Conservation (phyloP, 768 basidiomycete genomes). For the Suillus tomentosus region DNA sequence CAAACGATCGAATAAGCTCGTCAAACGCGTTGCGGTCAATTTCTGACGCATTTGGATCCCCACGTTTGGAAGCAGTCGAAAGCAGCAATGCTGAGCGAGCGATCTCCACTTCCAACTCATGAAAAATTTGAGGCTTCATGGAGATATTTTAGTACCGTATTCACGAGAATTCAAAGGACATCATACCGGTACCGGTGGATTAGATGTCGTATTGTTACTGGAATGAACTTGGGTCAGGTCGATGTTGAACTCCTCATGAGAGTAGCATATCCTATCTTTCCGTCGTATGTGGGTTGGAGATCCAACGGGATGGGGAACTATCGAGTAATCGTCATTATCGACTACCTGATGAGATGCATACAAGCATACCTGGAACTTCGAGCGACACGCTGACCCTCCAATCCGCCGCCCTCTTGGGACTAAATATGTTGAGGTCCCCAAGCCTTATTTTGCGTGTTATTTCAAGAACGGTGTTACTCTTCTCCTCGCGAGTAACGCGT, state of each 20-base stretch:
- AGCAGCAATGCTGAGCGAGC: slow-evolving; percentile 71
- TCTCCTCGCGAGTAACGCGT: slow-evolving; percentile 84
- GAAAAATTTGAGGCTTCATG: slow-evolving; percentile 58
- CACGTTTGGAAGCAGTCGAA: slow-evolving; percentile 67
- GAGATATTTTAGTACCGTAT: background rate
- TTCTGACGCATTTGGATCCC: slow-evolving; percentile 59
- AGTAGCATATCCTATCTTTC: slow-evolving; percentile 92
- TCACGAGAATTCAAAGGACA: slow-evolving; percentile 1
- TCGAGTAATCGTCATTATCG: background rate
- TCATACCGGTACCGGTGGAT: slow-evolving; percentile 47
- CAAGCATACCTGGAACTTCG: slow-evolving; percentile 79
- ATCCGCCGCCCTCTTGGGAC: slow-evolving; percentile 81
- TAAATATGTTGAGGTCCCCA: slow-evolving; percentile 85
- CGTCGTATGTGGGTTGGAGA: slow-evolving; percentile 58
- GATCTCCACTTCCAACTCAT: slow-evolving; percentile 92
- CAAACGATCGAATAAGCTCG: slow-evolving; percentile 87
- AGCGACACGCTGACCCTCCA: slow-evolving; percentile 92
- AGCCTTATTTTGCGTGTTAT: slow-evolving; percentile 80
- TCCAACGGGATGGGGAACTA: slow-evolving; percentile 72
- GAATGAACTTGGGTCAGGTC: slow-evolving; percentile 93
- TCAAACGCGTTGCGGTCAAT: slow-evolving; percentile 79
- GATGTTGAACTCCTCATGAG: slow-evolving; percentile 90
- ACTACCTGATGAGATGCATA: slow-evolving; percentile 6
- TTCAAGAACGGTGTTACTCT: slow-evolving; percentile 61
- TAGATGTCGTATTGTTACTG: slow-evolving; percentile 38